Conservation (phyloP, 2,329 filamentous ascomycete species). For the Colletotrichum spinosum region DNA sequence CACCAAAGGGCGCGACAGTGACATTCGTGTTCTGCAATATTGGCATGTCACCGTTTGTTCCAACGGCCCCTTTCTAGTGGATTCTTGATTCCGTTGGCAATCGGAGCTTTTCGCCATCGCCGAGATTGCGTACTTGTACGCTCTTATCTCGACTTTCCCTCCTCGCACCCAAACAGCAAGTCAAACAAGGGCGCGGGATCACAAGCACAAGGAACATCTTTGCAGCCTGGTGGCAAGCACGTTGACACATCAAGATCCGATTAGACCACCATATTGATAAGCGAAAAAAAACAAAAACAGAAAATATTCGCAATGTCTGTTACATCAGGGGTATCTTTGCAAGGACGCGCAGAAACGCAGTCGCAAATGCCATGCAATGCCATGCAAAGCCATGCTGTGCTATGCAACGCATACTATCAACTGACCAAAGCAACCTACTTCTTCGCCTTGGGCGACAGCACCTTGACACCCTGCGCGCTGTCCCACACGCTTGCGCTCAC, state of each 20-base stretch:
- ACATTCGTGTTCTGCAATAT: neutral
- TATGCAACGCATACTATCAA: too few relatives aligned
- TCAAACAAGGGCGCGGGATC: too few relatives aligned
- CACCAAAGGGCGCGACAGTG: neutral
- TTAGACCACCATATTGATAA: neutral
- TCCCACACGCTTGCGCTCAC: slow-evolving; percentile 82
- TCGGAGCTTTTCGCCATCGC: too few relatives aligned
- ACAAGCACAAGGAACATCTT: too few relatives aligned
- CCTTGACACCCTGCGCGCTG: slow-evolving; percentile 66
- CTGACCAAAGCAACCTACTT: slow-evolving; percentile 9
- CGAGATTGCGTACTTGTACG: too few relatives aligned
- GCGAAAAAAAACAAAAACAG: neutral
- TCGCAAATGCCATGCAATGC: slow-evolving; percentile 14
- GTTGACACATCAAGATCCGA: neutral
- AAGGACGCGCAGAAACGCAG: slow-evolving; percentile 16
- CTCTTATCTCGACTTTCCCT: too few relatives aligned
- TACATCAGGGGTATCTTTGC: slow-evolving; percentile 30
- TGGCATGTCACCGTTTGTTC: too few relatives aligned
- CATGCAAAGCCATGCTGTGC: slow-evolving; percentile 8
- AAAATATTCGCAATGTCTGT: neutral
- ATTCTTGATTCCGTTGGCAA: too few relatives aligned
- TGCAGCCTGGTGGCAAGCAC: too few relatives aligned
- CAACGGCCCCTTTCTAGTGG: too few relatives aligned
- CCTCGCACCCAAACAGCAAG: too few relatives aligned
- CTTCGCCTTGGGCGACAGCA: slow-evolving; percentile 47